phyloP scores from a whole-genome alignment of 75 land plant species.

The Azolla pinnata region DNA sequence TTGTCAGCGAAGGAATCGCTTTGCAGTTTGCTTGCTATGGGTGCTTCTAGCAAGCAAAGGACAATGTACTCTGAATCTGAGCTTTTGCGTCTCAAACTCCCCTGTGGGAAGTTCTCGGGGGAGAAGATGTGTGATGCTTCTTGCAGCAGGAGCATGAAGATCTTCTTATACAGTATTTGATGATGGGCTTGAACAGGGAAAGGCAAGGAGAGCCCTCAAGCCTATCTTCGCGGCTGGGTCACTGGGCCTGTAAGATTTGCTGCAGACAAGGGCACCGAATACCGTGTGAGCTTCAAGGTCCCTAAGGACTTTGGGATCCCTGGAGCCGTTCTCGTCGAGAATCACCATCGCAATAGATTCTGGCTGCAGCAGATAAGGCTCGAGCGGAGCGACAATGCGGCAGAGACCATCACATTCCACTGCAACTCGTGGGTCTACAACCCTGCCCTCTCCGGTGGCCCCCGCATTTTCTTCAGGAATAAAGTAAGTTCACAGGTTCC shows the following conservation, averaged over 20 bases:
- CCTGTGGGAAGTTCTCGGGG: no score
- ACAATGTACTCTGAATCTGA: no score
- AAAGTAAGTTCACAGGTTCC: conserved; percentile 5
- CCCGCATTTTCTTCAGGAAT: conserved; percentile 23
- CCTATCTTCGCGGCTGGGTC: neutral
- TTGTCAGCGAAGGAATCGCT: no score
- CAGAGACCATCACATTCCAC: conserved; percentile 5
- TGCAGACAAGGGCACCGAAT: neutral
- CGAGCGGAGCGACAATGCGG: neutral
- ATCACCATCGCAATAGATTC: conserved; percentile 30
- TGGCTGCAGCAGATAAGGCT: conserved; percentile 19
- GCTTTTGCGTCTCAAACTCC: no score
- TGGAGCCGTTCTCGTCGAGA: conserved; percentile 25
- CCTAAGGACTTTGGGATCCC: conserved; percentile 15
- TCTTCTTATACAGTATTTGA: no score
- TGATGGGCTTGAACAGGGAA: no score
- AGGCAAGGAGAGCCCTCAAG: conserved; percentile 2
- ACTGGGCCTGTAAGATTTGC: neutral
- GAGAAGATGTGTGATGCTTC: no score
- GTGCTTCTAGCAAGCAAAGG: no score
- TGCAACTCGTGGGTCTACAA: conserved; percentile 34
- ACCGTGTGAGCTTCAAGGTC: conserved; percentile 12
- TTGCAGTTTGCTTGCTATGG: no score
- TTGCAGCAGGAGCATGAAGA: no score
- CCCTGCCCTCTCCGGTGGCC: neutral